Conservation (phyloP, 2,329 filamentous ascomycete species). For the Aureobasidium uvarum region DNA sequence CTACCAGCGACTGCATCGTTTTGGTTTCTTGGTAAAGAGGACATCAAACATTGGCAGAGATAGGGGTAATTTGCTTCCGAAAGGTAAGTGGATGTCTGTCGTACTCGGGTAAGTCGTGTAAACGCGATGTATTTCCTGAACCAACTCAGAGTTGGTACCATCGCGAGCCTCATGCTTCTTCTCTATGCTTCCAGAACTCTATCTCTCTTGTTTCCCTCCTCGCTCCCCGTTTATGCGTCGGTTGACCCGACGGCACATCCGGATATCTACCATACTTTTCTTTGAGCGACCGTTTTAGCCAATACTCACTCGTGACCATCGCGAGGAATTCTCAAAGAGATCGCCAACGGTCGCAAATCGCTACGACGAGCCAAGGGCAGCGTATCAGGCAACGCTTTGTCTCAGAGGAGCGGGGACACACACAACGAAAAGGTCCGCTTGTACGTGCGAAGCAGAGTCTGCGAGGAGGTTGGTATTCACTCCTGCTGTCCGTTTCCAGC, state of each 20-base stretch:
- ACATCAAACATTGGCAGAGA: background rate
- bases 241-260: background rate
- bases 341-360: conserved; percentile 9
- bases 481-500: conserved; percentile 7
- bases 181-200: conserved; percentile 18
- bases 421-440: background rate
- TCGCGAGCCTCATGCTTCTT: conserved; percentile 22
- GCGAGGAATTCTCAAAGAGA: conserved; percentile 14
- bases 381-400: conserved; percentile 20
- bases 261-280: conserved; percentile 20
- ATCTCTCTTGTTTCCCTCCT: conserved; percentile 7
- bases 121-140: background rate
- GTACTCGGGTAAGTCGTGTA: background rate
- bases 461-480: conserved; percentile 1
- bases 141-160: conserved; percentile 19
- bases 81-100: background rate
- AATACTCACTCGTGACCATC: conserved; percentile 24
- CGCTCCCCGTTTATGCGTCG: conserved; percentile 10
- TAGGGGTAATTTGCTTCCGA: background rate
- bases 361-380: conserved; percentile 7
- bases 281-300: conserved; percentile 23
- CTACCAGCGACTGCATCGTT: background rate
- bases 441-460: conserved; percentile 1
- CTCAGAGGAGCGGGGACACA: conserved; percentile 8
- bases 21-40: background rate